A percentile compares a stretch with the other conserved stretches of the same genome.
Evolutionary conservation across 345 rosid species (phyloP).

Genomic region (Boechera stricta): DNA sequence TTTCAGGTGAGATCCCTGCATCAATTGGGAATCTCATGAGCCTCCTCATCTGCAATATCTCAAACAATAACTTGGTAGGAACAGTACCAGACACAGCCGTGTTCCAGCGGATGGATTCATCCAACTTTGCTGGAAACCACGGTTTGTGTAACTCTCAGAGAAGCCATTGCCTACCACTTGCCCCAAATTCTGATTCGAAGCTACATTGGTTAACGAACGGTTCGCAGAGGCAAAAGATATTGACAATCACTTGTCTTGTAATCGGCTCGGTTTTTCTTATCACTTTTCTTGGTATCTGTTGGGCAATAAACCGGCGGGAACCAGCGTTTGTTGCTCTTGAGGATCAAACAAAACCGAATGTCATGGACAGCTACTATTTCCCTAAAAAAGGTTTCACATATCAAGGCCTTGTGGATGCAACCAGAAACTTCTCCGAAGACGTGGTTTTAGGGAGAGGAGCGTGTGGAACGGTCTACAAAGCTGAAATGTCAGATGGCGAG

Average conservation of each 20-base stretch:
- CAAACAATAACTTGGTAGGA: constrained; percentile 75
- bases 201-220: constrained; percentile 48
- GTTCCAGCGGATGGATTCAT: constrained; percentile 67
- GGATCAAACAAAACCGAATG: constrained; percentile 50
- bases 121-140: constrained; percentile 71
- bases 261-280: constrained; percentile 61
- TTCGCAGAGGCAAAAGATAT: constrained; percentile 49
- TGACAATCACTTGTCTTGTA: constrained; percentile 55
- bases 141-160: constrained; percentile 60
- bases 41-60: constrained; percentile 78
- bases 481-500: constrained; percentile 65
- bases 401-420: constrained; percentile 72
- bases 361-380: constrained; percentile 63
- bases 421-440: constrained; percentile 67
- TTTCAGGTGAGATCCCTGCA: constrained; percentile 71
- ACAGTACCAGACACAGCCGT: constrained; percentile 61
- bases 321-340: constrained; percentile 55
- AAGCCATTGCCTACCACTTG: constrained; percentile 46
- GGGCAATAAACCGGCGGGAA: constrained; percentile 55
- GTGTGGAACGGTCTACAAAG: constrained; percentile 78
- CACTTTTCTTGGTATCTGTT: constrained; percentile 53
- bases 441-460: constrained; percentile 76
- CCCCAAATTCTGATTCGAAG: constrained; percentile 42
- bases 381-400: constrained; percentile 76
- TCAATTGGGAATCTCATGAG: constrained; percentile 72